Evolutionary conservation across 2,329 filamentous ascomycete genomes (phyloP).

Genomic region (Seiridium unicorne): DNA sequence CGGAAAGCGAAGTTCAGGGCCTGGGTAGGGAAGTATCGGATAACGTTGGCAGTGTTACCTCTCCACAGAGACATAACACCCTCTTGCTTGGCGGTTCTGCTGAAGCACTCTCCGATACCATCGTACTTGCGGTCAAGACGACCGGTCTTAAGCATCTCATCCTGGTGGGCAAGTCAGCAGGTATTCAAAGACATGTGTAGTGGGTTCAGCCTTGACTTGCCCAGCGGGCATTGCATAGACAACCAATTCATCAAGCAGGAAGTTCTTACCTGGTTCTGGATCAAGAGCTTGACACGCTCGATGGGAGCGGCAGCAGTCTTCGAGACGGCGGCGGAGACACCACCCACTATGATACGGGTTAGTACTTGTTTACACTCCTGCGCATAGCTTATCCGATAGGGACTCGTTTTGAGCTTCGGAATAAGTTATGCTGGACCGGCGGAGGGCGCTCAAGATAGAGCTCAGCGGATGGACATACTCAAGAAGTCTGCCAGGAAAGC

Average conservation of each 20-base stretch:
- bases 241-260: neutral
- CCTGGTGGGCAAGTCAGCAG: conserved; percentile 50
- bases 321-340: conserved; percentile 99
- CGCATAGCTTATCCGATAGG: conserved; percentile 5
- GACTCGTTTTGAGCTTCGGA: neutral
- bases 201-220: too few species aligned
- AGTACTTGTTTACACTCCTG: conserved; percentile 12
- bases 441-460: conserved; percentile 6
- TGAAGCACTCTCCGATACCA: conserved; percentile 95
- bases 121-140: conserved; percentile 97
- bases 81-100: conserved; percentile 83
- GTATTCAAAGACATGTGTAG: neutral
- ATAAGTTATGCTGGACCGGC: conserved; percentile 9
- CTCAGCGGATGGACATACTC: conserved; percentile 67
- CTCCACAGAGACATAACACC: conserved; percentile 96
- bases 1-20: conserved; percentile 99
- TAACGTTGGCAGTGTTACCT: conserved; percentile 99
- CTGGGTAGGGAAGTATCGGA: conserved; percentile 99
- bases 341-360: conserved; percentile 72
- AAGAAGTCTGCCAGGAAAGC: conserved; percentile 97
- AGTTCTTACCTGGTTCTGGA: conserved; percentile 96
- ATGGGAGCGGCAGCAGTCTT: conserved; percentile 99
- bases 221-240: neutral
- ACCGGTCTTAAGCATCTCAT: conserved; percentile 99
- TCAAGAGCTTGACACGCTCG: conserved; percentile 99